A percentile compares a stretch with the other conserved stretches of the same genome.
Evolutionary conservation across 1,284 basidiomycete species (phyloP).

Genomic region (Moesziomyces aphidis): DNA sequence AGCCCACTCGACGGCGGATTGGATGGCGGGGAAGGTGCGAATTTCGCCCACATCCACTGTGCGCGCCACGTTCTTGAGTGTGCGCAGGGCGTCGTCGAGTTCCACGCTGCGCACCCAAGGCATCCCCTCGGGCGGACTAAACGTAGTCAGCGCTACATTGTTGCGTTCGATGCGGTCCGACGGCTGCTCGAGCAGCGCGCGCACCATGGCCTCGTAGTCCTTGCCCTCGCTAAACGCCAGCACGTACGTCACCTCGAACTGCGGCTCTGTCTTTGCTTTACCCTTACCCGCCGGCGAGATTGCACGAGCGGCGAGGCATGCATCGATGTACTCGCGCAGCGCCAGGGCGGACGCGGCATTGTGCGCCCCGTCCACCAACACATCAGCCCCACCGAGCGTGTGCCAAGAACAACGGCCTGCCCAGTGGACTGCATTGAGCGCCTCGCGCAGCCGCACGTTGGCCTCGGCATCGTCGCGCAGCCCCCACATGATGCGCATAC

Average conservation of each 20-base stretch:
- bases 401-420: slow-evolving; percentile 83
- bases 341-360: slow-evolving; percentile 84
- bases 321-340: slow-evolving; percentile 78
- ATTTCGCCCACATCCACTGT: slow-evolving; percentile 25
- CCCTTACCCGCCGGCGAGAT: slow-evolving; percentile 3
- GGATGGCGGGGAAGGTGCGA: slow-evolving; percentile 17
- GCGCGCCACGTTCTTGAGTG: slow-evolving; percentile 5
- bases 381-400: slow-evolving; percentile 51
- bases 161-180: slow-evolving; percentile 25
- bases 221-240: slow-evolving; percentile 63
- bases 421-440: slow-evolving; percentile 72
- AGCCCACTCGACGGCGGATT: slow-evolving; percentile 44
- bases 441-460: slow-evolving; percentile 29
- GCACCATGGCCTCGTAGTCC: slow-evolving; percentile 54
- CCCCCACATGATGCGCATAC: slow-evolving; percentile 56
- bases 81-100: slow-evolving; percentile 13
- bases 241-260: slow-evolving; percentile 54
- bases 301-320: slow-evolving; percentile 32
- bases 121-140: slow-evolving; percentile 66
- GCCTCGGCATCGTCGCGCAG: slow-evolving; percentile 44
- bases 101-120: slow-evolving; percentile 59
- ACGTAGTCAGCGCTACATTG: slow-evolving; percentile 55
- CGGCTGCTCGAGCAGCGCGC: slow-evolving; percentile 28
- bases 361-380: slow-evolving; percentile 91
- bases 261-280: slow-evolving; percentile 1